Percentiles rank a stretch among this genome's conserved stretches.
These are phyloP conservation scores for Tausonia pullulans DNA, from an alignment of 1,284 basidiomycete species.

Conservation along the genomic window DNA sequence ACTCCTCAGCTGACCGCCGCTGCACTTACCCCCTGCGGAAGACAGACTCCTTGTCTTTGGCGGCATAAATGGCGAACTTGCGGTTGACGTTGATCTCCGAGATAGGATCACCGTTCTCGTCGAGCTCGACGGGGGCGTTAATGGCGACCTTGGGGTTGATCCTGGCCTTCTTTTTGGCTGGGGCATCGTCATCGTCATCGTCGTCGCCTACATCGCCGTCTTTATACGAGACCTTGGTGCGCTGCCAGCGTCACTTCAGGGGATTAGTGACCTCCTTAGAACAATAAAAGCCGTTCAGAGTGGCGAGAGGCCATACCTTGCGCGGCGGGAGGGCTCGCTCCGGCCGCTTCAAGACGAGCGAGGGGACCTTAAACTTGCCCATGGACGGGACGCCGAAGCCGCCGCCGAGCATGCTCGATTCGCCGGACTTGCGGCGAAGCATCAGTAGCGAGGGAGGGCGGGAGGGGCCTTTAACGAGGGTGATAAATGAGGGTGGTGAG, in stretches of 20 bases:
- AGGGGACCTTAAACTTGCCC: constrained; percentile 10
- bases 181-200: constrained; percentile 44
- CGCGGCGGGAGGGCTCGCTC: constrained; percentile 11
- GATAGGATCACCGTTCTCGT: constrained; percentile 32
- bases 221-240: constrained; percentile 51
- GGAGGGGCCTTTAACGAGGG: no score
- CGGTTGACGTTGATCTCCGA: constrained; percentile 44
- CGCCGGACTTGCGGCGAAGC: constrained; percentile 6
- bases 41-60: constrained; percentile 39
- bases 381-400: constrained; percentile 5
- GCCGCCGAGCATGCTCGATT: neutral
- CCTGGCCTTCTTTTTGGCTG: constrained; percentile 49
- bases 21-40: constrained; percentile 1
- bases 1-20: no score
- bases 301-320: constrained; percentile 6
- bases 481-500: no score
- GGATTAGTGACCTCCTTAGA: neutral
- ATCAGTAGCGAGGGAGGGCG: neutral
- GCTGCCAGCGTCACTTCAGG: neutral
- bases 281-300: neutral
- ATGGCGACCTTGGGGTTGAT: constrained; percentile 37
- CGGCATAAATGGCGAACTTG: constrained; percentile 71
- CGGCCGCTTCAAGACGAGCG: constrained; percentile 4
- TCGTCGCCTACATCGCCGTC: constrained; percentile 43
- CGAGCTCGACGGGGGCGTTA: constrained; percentile 30